These are phyloP conservation scores for Parafenestella ontariensis DNA, from an alignment of 2,329 filamentous ascomycete species.

Conservation along the genomic window DNA sequence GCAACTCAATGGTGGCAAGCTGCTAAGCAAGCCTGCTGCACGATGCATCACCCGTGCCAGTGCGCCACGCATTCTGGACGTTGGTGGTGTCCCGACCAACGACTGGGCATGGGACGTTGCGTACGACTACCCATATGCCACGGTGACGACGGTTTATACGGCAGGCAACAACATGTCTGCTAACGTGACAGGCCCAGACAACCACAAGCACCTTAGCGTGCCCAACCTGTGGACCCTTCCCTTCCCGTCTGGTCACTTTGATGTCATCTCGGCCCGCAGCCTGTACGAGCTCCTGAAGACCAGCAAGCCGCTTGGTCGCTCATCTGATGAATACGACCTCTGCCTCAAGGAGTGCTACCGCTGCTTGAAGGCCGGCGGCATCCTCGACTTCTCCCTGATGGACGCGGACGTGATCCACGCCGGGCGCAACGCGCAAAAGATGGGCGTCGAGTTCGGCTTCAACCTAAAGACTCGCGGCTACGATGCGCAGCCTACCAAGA, in stretches of 20 bases:
- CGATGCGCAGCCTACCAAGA: conserved; percentile 82
- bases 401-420: conserved; percentile 90
- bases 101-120: conserved; percentile 98
- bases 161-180: conserved; percentile 47
- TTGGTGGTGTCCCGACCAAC: conserved; percentile 82
- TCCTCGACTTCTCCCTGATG: conserved; percentile 87
- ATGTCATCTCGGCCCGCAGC: conserved; percentile 87
- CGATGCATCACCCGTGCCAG: conserved; percentile 62
- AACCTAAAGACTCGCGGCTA: conserved; percentile 89
- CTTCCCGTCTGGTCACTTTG: conserved; percentile 85
- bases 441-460: conserved; percentile 91
- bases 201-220: conserved; percentile 85
- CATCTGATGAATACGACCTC: conserved; percentile 82
- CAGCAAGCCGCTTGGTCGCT: conserved; percentile 56
- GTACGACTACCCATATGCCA: conserved; percentile 81
- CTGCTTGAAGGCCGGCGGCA: conserved; percentile 90
- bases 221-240: conserved; percentile 80
- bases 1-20: conserved; percentile 65
- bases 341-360: conserved; percentile 87
- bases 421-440: conserved; percentile 78
- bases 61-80: conserved; percentile 77
- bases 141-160: conserved; percentile 86
- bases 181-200: conserved; percentile 75
- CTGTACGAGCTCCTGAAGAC: conserved; percentile 83
- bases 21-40: conserved; percentile 60